These are phyloP conservation scores for Didymella lethalis DNA, from an alignment of 2,329 filamentous ascomycete genomes.

Conservation along the genomic window DNA sequence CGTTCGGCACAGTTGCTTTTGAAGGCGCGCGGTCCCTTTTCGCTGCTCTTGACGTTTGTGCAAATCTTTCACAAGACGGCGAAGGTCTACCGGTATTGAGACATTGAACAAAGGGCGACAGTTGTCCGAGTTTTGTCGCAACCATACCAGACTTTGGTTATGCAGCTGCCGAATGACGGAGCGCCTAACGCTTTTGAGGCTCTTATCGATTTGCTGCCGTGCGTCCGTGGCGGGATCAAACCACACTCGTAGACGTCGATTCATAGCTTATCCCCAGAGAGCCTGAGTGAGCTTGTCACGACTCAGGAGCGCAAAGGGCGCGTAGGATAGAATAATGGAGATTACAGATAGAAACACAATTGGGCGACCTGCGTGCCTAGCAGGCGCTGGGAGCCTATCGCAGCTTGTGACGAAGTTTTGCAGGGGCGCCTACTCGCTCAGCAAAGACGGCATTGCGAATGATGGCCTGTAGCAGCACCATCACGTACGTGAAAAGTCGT, in stretches of 20 bases:
- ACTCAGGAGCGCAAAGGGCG: conserved; percentile 30
- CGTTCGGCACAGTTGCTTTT: conserved; percentile 23
- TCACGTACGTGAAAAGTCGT: conserved; percentile 24
- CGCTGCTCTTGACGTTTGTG: conserved; percentile 1
- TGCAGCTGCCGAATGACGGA: conserved; percentile 17
- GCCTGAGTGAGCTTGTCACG: conserved; percentile 19
- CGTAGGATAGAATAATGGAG: conserved; percentile 24
- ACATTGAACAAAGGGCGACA: conserved; percentile 7
- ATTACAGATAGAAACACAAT: conserved; percentile 30
- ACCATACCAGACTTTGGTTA: conserved; percentile 11
- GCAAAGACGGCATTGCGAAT: conserved; percentile 22
- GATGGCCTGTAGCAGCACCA: conserved; percentile 6
- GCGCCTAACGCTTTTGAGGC: conserved; percentile 25
- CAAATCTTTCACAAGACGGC: not conserved
- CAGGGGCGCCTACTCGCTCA: conserved; percentile 27
- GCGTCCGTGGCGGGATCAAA: conserved; percentile 25
- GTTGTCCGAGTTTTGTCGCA: not conserved
- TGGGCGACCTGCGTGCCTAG: conserved; percentile 29
- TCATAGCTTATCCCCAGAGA: conserved; percentile 14
- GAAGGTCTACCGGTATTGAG: conserved; percentile 1
- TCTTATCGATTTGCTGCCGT: conserved; percentile 35
- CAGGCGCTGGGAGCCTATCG: conserved; percentile 16
- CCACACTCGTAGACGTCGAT: conserved; percentile 17
- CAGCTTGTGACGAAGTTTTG: conserved; percentile 20
- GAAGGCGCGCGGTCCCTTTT: not conserved